A percentile compares a stretch with the other conserved stretches of the same genome.
These are phyloP conservation scores for Claviceps africana DNA, from an alignment of 2,329 filamentous ascomycete species.

Conservation along the genomic window DNA sequence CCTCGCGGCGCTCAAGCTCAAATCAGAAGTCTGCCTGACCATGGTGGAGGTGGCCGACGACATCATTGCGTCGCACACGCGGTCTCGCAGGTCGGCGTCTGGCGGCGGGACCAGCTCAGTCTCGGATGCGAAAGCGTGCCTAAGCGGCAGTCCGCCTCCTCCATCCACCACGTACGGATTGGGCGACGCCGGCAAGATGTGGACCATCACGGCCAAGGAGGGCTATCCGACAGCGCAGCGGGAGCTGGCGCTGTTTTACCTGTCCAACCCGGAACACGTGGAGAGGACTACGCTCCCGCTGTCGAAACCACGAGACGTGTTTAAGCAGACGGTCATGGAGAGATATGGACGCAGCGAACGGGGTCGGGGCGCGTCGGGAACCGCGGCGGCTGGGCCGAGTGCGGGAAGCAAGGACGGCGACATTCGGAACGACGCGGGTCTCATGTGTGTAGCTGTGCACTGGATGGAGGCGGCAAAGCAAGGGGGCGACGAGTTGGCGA, in stretches of 20 bases:
- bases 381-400: constrained; percentile 10
- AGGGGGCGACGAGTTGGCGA: constrained; percentile 76
- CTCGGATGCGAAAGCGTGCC: constrained; percentile 18
- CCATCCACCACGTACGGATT: constrained; percentile 53
- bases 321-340: constrained; percentile 76
- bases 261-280: constrained; percentile 80
- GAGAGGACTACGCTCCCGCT: constrained; percentile 69
- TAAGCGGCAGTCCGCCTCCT: constrained; percentile 29
- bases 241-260: constrained; percentile 84
- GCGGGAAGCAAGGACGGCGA: constrained; percentile 27
- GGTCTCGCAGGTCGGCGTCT: constrained; percentile 34
- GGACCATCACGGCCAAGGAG: constrained; percentile 87
- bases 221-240: constrained; percentile 72
- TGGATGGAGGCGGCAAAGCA: constrained; percentile 88
- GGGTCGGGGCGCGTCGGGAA: constrained; percentile 11
- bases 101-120: constrained; percentile 18
- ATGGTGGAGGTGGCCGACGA: constrained; percentile 52
- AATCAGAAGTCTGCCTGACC: constrained; percentile 72
- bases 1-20: constrained; percentile 74
- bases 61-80: constrained; percentile 46
- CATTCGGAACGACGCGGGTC: constrained; percentile 61
- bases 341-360: constrained; percentile 36
- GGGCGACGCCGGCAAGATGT: constrained; percentile 74
- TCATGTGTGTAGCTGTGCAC: constrained; percentile 89
- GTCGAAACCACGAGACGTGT: constrained; percentile 73